These are phyloP conservation scores for Corynespora cassiicola DNA, from an alignment of 2,329 filamentous ascomycete species.

Conservation along the genomic window DNA sequence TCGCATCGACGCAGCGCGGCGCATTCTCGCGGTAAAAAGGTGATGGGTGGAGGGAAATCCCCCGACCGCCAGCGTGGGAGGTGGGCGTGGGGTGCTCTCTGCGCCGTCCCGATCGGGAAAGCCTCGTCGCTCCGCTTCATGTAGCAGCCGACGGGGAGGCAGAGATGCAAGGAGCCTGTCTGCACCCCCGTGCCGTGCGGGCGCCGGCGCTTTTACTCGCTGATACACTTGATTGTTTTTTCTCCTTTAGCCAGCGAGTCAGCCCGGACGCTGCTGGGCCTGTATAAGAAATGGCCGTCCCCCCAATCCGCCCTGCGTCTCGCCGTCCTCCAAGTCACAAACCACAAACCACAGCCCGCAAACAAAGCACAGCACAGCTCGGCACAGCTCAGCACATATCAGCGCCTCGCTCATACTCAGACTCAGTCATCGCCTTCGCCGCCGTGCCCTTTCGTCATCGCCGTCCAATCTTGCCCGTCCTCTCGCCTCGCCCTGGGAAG, in stretches of 20 bases:
- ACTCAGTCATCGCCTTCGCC: slow-evolving; percentile 12
- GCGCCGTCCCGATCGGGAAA: slow-evolving; percentile 18
- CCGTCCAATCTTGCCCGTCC: slow-evolving; percentile 4
- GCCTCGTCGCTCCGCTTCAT: slow-evolving; percentile 26
- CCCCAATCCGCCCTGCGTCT: no score
- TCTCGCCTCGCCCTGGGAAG: slow-evolving; percentile 23
- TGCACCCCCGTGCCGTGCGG: slow-evolving; percentile 32
- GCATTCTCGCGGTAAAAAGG: slow-evolving; percentile 5
- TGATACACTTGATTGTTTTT: slow-evolving; percentile 33
- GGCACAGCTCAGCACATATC: slow-evolving; percentile 12
- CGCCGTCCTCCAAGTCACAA: no score
- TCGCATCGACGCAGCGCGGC: slow-evolving; percentile 6
- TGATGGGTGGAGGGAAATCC: slow-evolving; percentile 23
- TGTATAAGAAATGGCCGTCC: no score
- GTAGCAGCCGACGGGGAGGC: slow-evolving; percentile 32
- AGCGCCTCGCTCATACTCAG: slow-evolving; percentile 9
- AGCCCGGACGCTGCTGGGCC: no score
- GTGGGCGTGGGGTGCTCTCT: slow-evolving; percentile 39
- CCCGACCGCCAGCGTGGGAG: slow-evolving; percentile 27
- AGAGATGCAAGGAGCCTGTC: slow-evolving; percentile 37
- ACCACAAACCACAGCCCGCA: slow-evolving; percentile 2
- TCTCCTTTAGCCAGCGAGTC: no score
- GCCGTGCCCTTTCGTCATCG: slow-evolving; percentile 4
- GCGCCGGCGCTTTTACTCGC: slow-evolving; percentile 19
- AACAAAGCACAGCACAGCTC: slow-evolving; percentile 13